Evolutionary conservation across 257 asterid genomes (phyloP).

Genomic region (Penstemon newberryi): DNA sequence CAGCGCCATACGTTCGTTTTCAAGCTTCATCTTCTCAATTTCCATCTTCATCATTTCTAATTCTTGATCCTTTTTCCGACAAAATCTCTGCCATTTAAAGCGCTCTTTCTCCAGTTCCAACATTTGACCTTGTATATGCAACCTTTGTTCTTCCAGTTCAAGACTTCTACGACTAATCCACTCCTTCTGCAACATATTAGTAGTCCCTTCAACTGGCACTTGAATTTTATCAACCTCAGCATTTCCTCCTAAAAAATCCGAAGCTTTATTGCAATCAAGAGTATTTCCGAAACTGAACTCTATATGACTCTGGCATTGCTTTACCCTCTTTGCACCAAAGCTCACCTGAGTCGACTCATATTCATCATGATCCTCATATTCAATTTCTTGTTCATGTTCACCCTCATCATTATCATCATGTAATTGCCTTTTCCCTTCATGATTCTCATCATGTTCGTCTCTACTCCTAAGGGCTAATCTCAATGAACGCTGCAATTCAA

Average conservation of each 20-base stretch:
- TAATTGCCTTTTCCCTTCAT: constrained; percentile 31
- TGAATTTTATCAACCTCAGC: constrained; percentile 26
- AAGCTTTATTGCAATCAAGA: constrained; percentile 35
- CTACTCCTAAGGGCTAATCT: constrained; percentile 63
- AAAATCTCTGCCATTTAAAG: constrained; percentile 57
- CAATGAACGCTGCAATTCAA: constrained; percentile 64
- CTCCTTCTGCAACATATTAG: constrained; percentile 32
- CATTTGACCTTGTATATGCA: constrained; percentile 46
- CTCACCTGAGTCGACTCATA: constrained; percentile 12
- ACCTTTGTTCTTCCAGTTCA: constrained; percentile 47
- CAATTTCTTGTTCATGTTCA: constrained; percentile 30
- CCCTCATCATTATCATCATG: constrained; percentile 58
- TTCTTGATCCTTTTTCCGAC: constrained; percentile 53
- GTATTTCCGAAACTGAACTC: constrained; percentile 36
- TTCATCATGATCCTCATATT: constrained; percentile 19
- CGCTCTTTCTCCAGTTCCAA: constrained; percentile 59
- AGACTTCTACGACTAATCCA: constrained; percentile 29
- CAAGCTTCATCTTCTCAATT: constrained; percentile 56
- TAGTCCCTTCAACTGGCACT: constrained; percentile 25
- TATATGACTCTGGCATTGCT: constrained; percentile 33
- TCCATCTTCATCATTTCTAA: constrained; percentile 47
- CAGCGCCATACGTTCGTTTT: constrained; percentile 51
- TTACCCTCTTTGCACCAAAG: constrained; percentile 31
- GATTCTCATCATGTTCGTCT: constrained; percentile 54
- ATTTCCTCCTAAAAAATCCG: constrained; percentile 30